These are phyloP conservation scores for Solanum megistacrolobum DNA, from an alignment of 257 asterid genomes.

Conservation along the genomic window DNA sequence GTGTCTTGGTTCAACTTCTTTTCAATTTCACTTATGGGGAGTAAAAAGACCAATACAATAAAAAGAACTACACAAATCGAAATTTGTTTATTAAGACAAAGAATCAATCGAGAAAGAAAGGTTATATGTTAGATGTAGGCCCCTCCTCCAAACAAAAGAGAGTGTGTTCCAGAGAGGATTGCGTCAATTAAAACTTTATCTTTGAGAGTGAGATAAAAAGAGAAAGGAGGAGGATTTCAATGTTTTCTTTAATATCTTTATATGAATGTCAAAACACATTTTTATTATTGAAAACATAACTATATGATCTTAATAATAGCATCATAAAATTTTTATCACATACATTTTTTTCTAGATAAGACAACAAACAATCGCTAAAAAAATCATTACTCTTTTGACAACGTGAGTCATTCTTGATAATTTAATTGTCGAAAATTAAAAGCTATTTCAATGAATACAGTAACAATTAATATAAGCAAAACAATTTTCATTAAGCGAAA, in stretches of 20 bases:
- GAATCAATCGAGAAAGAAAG: not conserved
- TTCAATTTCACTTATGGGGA: not conserved
- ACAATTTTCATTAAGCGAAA: too few relatives aligned
- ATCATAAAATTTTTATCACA: too few relatives aligned
- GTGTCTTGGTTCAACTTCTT: not conserved
- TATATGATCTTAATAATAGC: not conserved
- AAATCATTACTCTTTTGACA: not conserved
- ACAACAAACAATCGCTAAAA: not conserved
- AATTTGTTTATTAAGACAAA: not conserved
- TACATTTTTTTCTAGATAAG: not conserved
- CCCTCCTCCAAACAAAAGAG: not conserved
- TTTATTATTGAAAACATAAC: not conserved
- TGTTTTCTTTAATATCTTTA: not conserved
- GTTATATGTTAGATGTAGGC: not conserved
- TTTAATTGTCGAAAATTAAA: too few relatives aligned
- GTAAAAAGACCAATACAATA: not conserved
- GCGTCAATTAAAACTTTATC: not conserved
- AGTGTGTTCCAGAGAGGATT: not conserved
- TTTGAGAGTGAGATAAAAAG: not conserved
- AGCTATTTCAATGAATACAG: too few relatives aligned
- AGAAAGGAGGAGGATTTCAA: not conserved
- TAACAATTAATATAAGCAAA: not conserved
- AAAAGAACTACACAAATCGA: fast-evolving
- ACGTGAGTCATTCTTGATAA: too few relatives aligned
- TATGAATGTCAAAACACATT: not conserved